Percentiles rank a stretch among this genome's conserved stretches.
Conservation (phyloP, 495 filamentous ascomycete species). For the Eremomyces bilateralis region DNA sequence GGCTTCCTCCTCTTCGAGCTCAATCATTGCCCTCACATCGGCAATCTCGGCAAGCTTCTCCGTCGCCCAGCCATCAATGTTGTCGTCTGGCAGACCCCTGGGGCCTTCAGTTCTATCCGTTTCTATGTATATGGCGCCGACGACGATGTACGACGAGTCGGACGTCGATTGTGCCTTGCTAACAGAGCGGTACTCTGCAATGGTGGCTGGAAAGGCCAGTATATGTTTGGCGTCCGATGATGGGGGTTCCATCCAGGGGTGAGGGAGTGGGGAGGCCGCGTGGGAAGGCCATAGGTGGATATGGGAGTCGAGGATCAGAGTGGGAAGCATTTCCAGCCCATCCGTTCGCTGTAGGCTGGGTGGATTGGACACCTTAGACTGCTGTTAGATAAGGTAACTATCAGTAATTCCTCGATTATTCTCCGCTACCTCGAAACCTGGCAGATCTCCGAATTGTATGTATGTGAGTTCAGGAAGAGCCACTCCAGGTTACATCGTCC, state of each 20-base stretch:
- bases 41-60: conserved; percentile 50
- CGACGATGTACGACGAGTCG: too few species aligned
- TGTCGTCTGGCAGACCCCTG: conserved; percentile 12
- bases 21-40: conserved; percentile 39
- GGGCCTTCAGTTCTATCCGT: conserved; percentile 35
- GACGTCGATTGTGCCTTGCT: conserved; percentile 5
- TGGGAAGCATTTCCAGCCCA: conserved; percentile 11
- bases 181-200: conserved; percentile 3
- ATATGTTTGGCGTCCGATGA: too few species aligned
- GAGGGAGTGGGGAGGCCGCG: conserved; percentile 28
- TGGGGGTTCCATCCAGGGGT: conserved; percentile 41
- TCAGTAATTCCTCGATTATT: too few species aligned
- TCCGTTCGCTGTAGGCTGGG: too few species aligned
- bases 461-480: too few species aligned
- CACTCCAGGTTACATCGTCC: too few species aligned
- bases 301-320: conserved; percentile 57
- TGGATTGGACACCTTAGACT: too few species aligned
- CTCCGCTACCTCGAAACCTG: too few species aligned
- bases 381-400: too few species aligned
- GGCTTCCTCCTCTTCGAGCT: conserved; percentile 29
- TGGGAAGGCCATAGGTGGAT: conserved; percentile 60
- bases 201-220: background rate
- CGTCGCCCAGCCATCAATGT: conserved; percentile 28
- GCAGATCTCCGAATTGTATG: too few species aligned
- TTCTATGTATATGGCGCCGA: conserved; percentile 41